Conservation (phyloP, 1,139 yeast genomes). For the Eremothecium cymbalariae region DNA sequence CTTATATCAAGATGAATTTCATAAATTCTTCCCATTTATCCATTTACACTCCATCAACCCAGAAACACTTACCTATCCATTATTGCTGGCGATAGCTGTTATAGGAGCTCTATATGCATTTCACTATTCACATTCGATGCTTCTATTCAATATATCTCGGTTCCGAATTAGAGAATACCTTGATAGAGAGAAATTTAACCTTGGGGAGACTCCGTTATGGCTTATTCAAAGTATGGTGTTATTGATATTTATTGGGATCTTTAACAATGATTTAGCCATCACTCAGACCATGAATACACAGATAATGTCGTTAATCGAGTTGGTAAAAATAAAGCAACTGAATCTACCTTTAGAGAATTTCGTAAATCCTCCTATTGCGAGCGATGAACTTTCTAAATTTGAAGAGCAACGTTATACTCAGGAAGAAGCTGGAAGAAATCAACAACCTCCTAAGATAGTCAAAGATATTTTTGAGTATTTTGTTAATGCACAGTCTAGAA, state of each 20-base stretch:
- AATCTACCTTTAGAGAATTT: conserved; percentile 62
- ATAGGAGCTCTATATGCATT: conserved; percentile 83
- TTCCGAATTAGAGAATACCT: conserved; percentile 68
- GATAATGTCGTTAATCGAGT: conserved; percentile 66
- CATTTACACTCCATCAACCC: conserved; percentile 63
- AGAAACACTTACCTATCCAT: conserved; percentile 57
- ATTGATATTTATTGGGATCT: conserved; percentile 74
- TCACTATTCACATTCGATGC: conserved; percentile 68
- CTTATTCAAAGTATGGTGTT: conserved; percentile 79
- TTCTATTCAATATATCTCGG: conserved; percentile 71
- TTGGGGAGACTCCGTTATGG: conserved; percentile 72
- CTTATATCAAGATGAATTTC: conserved; percentile 65
- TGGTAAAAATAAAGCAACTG: conserved; percentile 69
- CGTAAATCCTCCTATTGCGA: conserved; percentile 47
- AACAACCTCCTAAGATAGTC: conserved; percentile 33
- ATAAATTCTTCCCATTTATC: conserved; percentile 73
- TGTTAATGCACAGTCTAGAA: conserved; percentile 71
- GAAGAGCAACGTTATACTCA: conserved; percentile 32
- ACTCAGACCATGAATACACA: conserved; percentile 69
- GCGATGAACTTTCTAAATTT: conserved; percentile 29
- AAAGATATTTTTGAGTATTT: conserved; percentile 65
- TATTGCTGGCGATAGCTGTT: conserved; percentile 75
- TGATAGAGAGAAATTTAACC: conserved; percentile 50
- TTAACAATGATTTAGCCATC: conserved; percentile 66
- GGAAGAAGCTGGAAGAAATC: conserved; percentile 29